These are phyloP conservation scores for Globisporangium megalacanthum DNA, from an alignment of 352 stramenopile species.

Conservation along the genomic window DNA sequence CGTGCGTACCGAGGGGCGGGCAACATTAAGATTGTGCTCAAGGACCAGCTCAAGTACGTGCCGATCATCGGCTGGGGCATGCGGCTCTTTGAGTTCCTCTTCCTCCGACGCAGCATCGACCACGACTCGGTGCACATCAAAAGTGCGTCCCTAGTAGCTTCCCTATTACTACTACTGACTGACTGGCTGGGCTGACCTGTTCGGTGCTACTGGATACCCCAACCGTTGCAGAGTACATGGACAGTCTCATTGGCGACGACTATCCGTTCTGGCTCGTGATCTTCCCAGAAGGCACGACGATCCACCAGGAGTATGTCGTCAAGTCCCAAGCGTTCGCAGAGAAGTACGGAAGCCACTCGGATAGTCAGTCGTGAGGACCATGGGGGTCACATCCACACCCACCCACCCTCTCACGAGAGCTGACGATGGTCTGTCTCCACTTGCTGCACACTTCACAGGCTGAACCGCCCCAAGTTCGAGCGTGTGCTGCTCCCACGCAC, in stretches of 20 bases:
- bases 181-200: no score
- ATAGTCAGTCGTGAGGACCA: background rate
- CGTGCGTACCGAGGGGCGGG: slow-evolving; percentile 50
- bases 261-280: slow-evolving; percentile 88
- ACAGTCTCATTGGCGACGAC: slow-evolving; percentile 67
- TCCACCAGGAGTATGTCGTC: slow-evolving; percentile 80
- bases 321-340: slow-evolving; percentile 91
- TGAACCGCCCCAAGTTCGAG: slow-evolving; percentile 84
- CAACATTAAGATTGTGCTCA: slow-evolving; percentile 91
- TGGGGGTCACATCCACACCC: background rate
- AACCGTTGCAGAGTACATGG: slow-evolving; percentile 49
- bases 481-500: slow-evolving; percentile 89
- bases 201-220: no score
- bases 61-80: slow-evolving; percentile 88
- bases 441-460: slow-evolving; percentile 11
- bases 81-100: slow-evolving; percentile 89
- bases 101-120: slow-evolving; percentile 80
- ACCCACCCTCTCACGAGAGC: no score
- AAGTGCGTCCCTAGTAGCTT: slow-evolving; percentile 10
- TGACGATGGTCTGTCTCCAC: background rate
- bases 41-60: slow-evolving; percentile 87
- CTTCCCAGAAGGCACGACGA: slow-evolving; percentile 90
- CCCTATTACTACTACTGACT: no score
- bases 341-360: slow-evolving; percentile 31
- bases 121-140: slow-evolving; percentile 66